Evolutionary conservation across 148 eudicot genomes (phyloP).

Genomic region (Chenopodium berlandieri): DNA sequence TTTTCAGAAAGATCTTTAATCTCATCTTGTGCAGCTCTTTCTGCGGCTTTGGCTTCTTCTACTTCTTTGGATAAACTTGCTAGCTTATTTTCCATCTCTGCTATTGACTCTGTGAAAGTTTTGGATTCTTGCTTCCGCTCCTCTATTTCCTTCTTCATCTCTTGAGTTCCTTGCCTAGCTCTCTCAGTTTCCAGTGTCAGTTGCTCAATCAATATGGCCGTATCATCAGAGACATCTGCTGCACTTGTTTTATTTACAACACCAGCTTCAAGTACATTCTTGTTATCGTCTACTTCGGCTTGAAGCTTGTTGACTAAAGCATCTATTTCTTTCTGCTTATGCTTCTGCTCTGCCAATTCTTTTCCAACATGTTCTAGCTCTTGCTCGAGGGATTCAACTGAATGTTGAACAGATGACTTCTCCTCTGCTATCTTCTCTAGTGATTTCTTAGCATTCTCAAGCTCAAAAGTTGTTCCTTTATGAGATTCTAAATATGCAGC

Average conservation of each 20-base stretch:
- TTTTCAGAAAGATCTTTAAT: constrained; percentile 31
- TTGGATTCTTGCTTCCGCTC: constrained; percentile 42
- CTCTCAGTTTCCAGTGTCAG: constrained; percentile 37
- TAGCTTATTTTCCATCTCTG: constrained; percentile 45
- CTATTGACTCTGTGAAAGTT: constrained; percentile 27
- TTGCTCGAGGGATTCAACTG: constrained; percentile 45
- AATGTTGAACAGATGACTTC: constrained; percentile 33
- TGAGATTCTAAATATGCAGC: constrained; percentile 41
- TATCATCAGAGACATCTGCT: constrained; percentile 35
- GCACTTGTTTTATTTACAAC: constrained; percentile 34
- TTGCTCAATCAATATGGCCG: constrained; percentile 36
- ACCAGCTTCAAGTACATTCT: constrained; percentile 46
- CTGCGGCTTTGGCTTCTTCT: constrained; percentile 61
- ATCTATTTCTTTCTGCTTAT: constrained; percentile 36
- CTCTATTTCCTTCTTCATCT: constrained; percentile 30
- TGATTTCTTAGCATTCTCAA: constrained; percentile 44
- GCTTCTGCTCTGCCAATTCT: constrained; percentile 40
- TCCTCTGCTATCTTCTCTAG: constrained; percentile 42
- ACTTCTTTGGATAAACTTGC: constrained; percentile 42
- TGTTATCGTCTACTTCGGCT: constrained; percentile 40
- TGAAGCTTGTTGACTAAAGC: constrained; percentile 29
- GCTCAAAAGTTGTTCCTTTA: constrained; percentile 35
- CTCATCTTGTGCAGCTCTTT: constrained; percentile 46
- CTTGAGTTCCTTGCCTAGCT: constrained; percentile 41
- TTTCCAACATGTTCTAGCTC: constrained; percentile 49